Base-by-base conservation (phyloP, 257 asterid genomes). In the Gynochthodes officinalis region DNA sequence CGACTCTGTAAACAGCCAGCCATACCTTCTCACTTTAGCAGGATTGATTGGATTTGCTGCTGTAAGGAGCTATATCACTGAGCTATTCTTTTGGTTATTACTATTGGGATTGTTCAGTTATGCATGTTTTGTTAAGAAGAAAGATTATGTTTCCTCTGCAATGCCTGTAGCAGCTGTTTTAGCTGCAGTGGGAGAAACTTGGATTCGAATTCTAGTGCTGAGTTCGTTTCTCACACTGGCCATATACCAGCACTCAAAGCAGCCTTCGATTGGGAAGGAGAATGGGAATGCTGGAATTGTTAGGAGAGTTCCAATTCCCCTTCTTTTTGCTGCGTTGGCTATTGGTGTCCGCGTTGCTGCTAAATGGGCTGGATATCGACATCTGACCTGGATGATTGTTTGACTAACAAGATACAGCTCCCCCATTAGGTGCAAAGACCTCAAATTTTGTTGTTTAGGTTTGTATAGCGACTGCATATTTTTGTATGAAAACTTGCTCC, bases 361-460 rank as follows among this genome's bases (percentile, higher is more conserved):
- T 30, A 91, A 88, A 75, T 94, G 99, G 97, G 93, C 92, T 23
- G 97, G 97, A 14, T 89, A 89, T 77, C 81, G 97, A 67, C 99
- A 94, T 86, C 73, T 94, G 85, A 89, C 99, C n/a, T 94, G 99
- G 99, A 94, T 89, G 99, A 78, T 89, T 13, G 98, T 81, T 69
- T 93, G 83, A 82, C 40, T 53, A 43, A 4, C 42, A 71, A 7
- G 58, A 33, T 69, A 52, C 55, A 37, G 35, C 33, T 75, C 30
- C 30, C 12, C 23, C 7, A 28, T 60, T 33, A 32, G 48, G 37
- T 11, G 55, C 70, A 39, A 15, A 43, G 67, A 27, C 44, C 75
- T 12, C 10, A 33, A 35, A 57, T 57, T 55, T 27, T 27, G 40
- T 21, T 70, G 6, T 14, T 42, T 42, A 55, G 18, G 48, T 28